Conservation (phyloP, 2,329 filamentous ascomycete genomes). For the Microdochium trichocladiopsis region DNA sequence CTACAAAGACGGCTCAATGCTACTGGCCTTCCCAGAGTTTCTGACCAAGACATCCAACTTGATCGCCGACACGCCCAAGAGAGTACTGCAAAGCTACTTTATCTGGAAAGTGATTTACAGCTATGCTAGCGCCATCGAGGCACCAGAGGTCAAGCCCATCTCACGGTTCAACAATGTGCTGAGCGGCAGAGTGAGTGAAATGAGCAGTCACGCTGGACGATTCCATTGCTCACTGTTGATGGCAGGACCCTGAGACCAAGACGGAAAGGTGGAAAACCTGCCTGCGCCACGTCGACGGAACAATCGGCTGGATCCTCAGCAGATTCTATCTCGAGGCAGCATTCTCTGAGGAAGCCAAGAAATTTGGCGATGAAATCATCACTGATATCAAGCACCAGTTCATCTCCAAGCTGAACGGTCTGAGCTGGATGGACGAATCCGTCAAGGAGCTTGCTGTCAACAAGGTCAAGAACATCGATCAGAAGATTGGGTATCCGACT, state of each 20-base stretch:
- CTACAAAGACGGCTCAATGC: conserved; percentile 43
- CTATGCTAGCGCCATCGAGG: conserved; percentile 47
- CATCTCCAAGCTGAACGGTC: conserved; percentile 31
- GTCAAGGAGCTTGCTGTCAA: conserved; percentile 50
- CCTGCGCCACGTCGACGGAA: conserved; percentile 46
- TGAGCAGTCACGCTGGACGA: neutral
- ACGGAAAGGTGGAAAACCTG: conserved; percentile 63
- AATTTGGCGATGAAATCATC: conserved; percentile 63
- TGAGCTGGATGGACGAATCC: conserved; percentile 53
- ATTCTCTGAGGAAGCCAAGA: conserved; percentile 59
- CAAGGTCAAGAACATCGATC: conserved; percentile 57
- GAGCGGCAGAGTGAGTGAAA: conserved; percentile 38
- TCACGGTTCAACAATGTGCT: conserved; percentile 53
- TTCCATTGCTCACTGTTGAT: conserved; percentile 2
- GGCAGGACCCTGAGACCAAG: conserved; percentile 48
- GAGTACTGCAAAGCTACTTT: conserved; percentile 55
- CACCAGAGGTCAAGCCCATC: conserved; percentile 52
- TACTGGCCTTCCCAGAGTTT: conserved; percentile 54
- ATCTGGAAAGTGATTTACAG: conserved; percentile 55
- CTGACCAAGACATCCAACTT: conserved; percentile 50
- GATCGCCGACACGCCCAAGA: conserved; percentile 42
- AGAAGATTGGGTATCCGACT: conserved; percentile 59
- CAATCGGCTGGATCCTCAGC: conserved; percentile 61
- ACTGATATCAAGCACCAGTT: conserved; percentile 64
- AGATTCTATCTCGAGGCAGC: conserved; percentile 64